Conservation (phyloP, 768 basidiomycete species). For the Solioccasus polychromus region DNA sequence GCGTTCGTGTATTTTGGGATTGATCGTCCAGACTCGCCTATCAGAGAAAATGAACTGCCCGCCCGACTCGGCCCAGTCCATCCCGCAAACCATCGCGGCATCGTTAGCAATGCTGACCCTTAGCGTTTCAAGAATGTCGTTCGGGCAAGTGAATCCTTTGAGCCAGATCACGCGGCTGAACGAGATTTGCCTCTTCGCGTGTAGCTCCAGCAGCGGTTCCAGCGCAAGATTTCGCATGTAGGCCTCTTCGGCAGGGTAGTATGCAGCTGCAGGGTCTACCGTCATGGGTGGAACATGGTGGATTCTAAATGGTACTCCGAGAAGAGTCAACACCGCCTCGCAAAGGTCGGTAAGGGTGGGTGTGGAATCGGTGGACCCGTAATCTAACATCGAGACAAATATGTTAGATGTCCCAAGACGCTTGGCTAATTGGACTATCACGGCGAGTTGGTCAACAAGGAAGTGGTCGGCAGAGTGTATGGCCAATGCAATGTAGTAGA, state of each 20-base stretch:
- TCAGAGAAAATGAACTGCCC: conserved; percentile 98
- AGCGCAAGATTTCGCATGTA: conserved; percentile 90
- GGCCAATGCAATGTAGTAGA: conserved; percentile 93
- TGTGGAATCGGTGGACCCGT: conserved; percentile 92
- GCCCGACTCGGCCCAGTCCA: conserved; percentile 99
- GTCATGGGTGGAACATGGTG: conserved; percentile 94
- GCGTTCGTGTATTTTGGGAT: background rate
- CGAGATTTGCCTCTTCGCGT: conserved; percentile 68
- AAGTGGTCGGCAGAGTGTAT: conserved; percentile 99
- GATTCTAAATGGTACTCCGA: conserved; percentile 92
- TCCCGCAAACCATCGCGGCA: conserved; percentile 99
- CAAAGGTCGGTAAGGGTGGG: conserved; percentile 92
- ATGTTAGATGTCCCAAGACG: conserved; percentile 86
- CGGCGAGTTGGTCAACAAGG: conserved; percentile 95
- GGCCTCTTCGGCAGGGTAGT: conserved; percentile 95
- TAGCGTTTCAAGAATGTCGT: conserved; percentile 94
- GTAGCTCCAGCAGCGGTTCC: conserved; percentile 85
- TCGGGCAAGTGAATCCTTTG: conserved; percentile 98
- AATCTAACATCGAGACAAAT: conserved; percentile 98
- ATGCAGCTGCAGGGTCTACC: conserved; percentile 77
- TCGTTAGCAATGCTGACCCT: conserved; percentile 87
- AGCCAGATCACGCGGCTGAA: conserved; percentile 96
- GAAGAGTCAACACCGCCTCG: conserved; percentile 90
- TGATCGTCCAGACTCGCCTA: conserved; percentile 49
- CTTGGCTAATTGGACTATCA: conserved; percentile 93